A percentile compares a stretch with the other conserved stretches of the same genome.
Evolutionary conservation across 139 green algal genomes (phyloP).

Genomic region (Ulvella scutata): DNA sequence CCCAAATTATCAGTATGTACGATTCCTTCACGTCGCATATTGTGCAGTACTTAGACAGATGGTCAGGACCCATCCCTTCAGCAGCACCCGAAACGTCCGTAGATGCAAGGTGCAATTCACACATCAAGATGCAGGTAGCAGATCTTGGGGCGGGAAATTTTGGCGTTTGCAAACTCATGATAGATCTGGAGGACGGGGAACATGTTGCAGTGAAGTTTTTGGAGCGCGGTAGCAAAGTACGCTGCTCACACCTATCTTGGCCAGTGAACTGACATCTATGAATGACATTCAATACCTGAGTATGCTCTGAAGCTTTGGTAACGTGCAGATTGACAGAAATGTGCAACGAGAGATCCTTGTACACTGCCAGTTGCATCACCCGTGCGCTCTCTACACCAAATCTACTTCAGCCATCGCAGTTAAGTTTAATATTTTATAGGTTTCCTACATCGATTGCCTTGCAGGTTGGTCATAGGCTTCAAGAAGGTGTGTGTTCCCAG

Average conservation of each 20-base stretch:
- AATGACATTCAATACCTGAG: too few relatives aligned
- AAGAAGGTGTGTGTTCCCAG: constrained; percentile 44
- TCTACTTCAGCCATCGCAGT: too few relatives aligned
- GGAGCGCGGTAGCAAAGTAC: background rate
- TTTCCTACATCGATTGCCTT: too few relatives aligned
- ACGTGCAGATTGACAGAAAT: constrained; percentile 85
- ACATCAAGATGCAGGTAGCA: background rate
- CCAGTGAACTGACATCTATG: too few relatives aligned
- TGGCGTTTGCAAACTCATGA: background rate
- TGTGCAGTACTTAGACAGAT: background rate
- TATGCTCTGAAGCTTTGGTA: too few relatives aligned
- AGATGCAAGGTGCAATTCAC: background rate
- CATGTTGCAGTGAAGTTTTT: constrained; percentile 2
- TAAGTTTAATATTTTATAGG: too few relatives aligned
- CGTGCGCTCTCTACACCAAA: too few relatives aligned
- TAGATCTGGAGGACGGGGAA: background rate
- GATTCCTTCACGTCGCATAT: background rate
- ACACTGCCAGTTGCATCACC: constrained; percentile 78
- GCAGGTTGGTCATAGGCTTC: constrained; percentile 95
- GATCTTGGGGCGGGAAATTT: background rate
- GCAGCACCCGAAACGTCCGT: too few relatives aligned
- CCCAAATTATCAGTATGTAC: background rate
- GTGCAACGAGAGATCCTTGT: constrained; percentile 97
- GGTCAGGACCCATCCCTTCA: background rate
- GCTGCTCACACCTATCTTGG: too few relatives aligned